These are phyloP conservation scores for Cenchrus purpureus DNA, from an alignment of 176 grass and related monocot genomes.

Conservation along the genomic window DNA sequence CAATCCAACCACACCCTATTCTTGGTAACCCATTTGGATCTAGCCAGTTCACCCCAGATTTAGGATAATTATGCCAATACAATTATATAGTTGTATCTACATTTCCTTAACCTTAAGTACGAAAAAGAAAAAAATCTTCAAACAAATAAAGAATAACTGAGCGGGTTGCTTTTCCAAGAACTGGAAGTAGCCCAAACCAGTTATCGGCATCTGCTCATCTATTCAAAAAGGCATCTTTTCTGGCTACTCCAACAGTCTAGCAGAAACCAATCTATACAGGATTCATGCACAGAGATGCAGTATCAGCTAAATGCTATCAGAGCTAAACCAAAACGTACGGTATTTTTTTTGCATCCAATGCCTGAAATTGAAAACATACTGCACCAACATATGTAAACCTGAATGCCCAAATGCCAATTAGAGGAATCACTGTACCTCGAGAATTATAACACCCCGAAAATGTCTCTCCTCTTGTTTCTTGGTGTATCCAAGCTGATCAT, in stretches of 20 bases:
- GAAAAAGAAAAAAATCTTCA: neutral
- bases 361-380: conserved; percentile 1
- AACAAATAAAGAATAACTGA: neutral
- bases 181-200: neutral
- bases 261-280: neutral
- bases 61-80: neutral
- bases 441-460: conserved; percentile 73
- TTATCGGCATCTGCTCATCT: neutral
- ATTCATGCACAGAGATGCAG: conserved; percentile 10
- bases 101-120: neutral
- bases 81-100: neutral
- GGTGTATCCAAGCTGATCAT: conserved; percentile 82
- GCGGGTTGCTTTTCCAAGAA: neutral
- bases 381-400: neutral
- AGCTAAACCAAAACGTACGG: neutral
- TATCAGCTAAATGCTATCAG: neutral
- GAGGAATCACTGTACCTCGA: conserved; percentile 63
- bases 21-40: neutral
- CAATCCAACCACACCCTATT: neutral
- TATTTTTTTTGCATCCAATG: neutral
- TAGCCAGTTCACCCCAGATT: neutral
- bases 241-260: neutral
- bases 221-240: neutral
- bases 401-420: neutral
- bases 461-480: conserved; percentile 89